These are phyloP conservation scores for Stagonosporopsis rhizophila DNA, from an alignment of 2,329 filamentous ascomycete species.

Conservation along the genomic window DNA sequence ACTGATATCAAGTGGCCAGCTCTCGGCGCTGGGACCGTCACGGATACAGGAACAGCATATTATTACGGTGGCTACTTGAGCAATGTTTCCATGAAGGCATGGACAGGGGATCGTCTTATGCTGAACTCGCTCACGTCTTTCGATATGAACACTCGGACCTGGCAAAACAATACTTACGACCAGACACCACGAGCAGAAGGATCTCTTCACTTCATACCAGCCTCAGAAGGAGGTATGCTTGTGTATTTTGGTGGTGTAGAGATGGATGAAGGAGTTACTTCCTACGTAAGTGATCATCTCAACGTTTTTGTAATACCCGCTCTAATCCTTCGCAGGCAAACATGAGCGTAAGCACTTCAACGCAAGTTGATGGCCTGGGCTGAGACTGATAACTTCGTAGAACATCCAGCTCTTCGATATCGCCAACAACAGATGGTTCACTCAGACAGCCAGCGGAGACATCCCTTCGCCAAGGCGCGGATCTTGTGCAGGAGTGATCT, in stretches of 20 bases:
- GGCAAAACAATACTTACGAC: constrained; percentile 60
- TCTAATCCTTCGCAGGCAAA: constrained; percentile 23
- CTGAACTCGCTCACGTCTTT: constrained; percentile 11
- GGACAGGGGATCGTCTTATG: constrained; percentile 16
- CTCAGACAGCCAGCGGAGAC: constrained; percentile 61
- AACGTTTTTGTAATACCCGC: no score
- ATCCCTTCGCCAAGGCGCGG: constrained; percentile 60
- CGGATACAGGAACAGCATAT: constrained; percentile 52
- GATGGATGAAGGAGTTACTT: not conserved
- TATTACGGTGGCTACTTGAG: constrained; percentile 68
- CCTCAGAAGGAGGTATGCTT: constrained; percentile 63
- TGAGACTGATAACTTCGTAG: constrained; percentile 3
- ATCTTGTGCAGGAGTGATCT: constrained; percentile 66
- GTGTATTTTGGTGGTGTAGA: constrained; percentile 66
- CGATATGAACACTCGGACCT: constrained; percentile 59
- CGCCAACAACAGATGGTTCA: constrained; percentile 64
- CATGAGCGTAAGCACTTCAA: constrained; percentile 24
- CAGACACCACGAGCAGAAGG: constrained; percentile 62
- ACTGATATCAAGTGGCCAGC: constrained; percentile 22
- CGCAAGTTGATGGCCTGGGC: not conserved
- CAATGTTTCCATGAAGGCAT: constrained; percentile 53
- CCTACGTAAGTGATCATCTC: constrained; percentile 12
- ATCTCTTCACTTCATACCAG: constrained; percentile 63
- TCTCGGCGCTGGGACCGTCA: constrained; percentile 23
- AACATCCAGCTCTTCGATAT: constrained; percentile 64